Percentiles rank a stretch among this genome's conserved stretches.
Conservation (phyloP, 768 basidiomycete genomes). For the Lyophyllum semitale region DNA sequence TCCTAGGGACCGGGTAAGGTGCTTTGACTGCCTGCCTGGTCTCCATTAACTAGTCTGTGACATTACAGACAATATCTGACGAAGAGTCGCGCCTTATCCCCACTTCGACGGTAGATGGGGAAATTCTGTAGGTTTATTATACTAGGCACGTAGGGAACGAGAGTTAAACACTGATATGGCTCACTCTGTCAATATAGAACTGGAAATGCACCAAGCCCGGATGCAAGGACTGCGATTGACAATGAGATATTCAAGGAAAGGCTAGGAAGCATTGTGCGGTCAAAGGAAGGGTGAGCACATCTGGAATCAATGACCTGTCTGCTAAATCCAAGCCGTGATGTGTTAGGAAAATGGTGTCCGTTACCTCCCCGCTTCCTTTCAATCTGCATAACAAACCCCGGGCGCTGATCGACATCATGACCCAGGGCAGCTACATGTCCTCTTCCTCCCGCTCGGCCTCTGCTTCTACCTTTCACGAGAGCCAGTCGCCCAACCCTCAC, state of each 20-base stretch:
- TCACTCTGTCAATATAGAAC: background rate
- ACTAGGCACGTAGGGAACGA: background rate
- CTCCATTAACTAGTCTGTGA: background rate
- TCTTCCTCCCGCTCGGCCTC: slow-evolving; percentile 28
- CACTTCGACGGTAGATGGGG: slow-evolving; percentile 13
- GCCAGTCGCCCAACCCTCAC: slow-evolving; percentile 12
- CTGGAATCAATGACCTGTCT: background rate
- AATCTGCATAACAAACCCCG: slow-evolving; percentile 49
- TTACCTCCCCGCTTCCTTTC: slow-evolving; percentile 56
- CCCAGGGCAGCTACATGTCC: slow-evolving; percentile 17
- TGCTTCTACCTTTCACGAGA: slow-evolving; percentile 19
- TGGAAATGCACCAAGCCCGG: slow-evolving; percentile 1
- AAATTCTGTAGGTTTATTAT: slow-evolving; percentile 6
- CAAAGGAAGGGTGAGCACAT: slow-evolving; percentile 55
- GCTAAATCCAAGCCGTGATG: background rate
- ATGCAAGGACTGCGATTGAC: slow-evolving; percentile 30
- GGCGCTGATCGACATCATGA: slow-evolving; percentile 17
- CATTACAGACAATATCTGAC: slow-evolving; percentile 16
- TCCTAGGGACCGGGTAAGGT: slow-evolving; percentile 13
- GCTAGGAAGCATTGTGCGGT: slow-evolving; percentile 53
- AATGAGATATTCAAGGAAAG: slow-evolving; percentile 52
- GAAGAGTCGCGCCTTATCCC: slow-evolving; percentile 31
- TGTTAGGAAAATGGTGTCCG: slow-evolving; percentile 64
- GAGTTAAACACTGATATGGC: background rate
- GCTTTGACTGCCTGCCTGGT: background rate